Evolutionary conservation across 2,329 filamentous ascomycete species (phyloP), one percentile per base, ranked within the genome.

Genomic region (Claviceps sp.): DNA sequence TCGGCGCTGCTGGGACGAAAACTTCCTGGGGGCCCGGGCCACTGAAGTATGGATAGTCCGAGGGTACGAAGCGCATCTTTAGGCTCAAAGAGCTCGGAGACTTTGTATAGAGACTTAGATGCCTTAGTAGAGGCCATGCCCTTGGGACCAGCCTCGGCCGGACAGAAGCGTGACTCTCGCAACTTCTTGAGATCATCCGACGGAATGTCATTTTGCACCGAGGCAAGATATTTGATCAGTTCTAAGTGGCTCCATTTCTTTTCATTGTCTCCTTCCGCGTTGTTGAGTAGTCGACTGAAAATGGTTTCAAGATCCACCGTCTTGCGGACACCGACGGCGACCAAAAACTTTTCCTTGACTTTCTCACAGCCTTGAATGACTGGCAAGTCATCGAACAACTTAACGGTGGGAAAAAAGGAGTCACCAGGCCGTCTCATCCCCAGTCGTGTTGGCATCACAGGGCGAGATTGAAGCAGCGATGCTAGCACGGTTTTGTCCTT

Each of bases 301-400:
- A 98, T 94, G 34, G 94, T 91, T 36, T 88, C 88, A 2, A 98
- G 72, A 59, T 98, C 93, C 20, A 98, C 83, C 0, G 93, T 98
- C 70, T 97, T 97, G 53, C 93, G 53, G 26, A 98, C 90, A 3
- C 93, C 91, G 36, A 98, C 73, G 2, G 86, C 79, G 2, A 78
- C 71, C 44, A 98, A 68, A 55, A 98, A 87, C 64, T 94, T 96
- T 45, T 97, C 91, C 64, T 96, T 97, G 13, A 96, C 79, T 36
- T 82, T 80, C 42, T 84, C 81, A 44, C 90, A 81, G 13, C 80
- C 81, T 56, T 83, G 79, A 1, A 97, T 82, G 13, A 85, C 83
- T 0, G 93, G 90, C 16, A 98, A 73, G 63, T 98, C 93, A 55
- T 96, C 89, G 61, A 98, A 98, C 0, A 98, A 73, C 64, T 88